phyloP scores from a whole-genome alignment of 1,284 basidiomycete genomes.

The Rhodotorula sp. region DNA sequence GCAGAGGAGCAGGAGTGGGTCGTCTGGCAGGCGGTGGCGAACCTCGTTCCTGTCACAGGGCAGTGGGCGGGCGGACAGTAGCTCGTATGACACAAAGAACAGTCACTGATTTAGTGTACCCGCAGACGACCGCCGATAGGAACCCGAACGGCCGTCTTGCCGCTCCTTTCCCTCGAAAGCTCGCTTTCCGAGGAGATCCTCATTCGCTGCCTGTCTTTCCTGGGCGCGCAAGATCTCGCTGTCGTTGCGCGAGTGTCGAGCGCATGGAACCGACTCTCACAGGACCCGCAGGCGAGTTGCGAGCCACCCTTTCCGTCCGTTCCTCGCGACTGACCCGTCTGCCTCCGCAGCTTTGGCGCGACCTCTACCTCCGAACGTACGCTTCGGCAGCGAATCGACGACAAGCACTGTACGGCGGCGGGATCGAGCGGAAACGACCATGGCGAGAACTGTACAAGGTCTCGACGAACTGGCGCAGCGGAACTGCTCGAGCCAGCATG shows the following conservation, averaged over 20 bases:
- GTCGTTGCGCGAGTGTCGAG: conserved; percentile 23
- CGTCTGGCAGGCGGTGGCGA: not conserved
- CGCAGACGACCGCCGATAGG: not conserved
- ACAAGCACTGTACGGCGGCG: not conserved
- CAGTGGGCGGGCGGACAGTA: not conserved
- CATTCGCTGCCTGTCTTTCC: conserved; percentile 32
- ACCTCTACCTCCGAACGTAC: conserved; percentile 31
- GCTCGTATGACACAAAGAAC: not conserved
- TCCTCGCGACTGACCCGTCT: not conserved
- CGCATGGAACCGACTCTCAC: conserved; percentile 30
- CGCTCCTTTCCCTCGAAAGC: conserved; percentile 26
- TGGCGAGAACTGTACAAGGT: conserved; percentile 42
- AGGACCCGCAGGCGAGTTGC: conserved; percentile 27
- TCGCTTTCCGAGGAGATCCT: conserved; percentile 33
- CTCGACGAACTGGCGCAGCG: conserved; percentile 39
- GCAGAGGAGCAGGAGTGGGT: not conserved
- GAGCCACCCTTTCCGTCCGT: too few species aligned
- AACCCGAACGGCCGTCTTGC: not conserved
- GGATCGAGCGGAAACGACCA: conserved; percentile 8
- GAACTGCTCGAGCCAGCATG: conserved; percentile 26
- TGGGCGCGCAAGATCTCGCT: conserved; percentile 25
- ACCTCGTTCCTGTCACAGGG: not conserved
- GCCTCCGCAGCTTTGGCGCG: conserved; percentile 35
- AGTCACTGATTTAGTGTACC: not conserved
- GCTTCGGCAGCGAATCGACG: conserved; percentile 13